Evolutionary conservation across 2,329 filamentous ascomycete genomes (phyloP), one percentile per base, ranked within the genome.

Genomic region (Fusarium sp.): DNA sequence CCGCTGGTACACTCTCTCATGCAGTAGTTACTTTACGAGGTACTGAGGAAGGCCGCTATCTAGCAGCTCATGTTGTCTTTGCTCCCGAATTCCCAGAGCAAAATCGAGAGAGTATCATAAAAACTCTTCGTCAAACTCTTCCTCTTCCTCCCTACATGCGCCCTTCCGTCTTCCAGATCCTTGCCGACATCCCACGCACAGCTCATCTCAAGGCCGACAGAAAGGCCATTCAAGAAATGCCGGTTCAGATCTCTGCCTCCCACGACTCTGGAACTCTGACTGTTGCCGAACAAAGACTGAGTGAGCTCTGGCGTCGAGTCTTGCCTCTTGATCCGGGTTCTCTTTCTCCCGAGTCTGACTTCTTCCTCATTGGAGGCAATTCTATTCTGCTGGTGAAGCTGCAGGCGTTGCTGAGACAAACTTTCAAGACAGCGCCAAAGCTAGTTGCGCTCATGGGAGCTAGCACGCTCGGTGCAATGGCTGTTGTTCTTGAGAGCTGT

Each of bases 331-430:
- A 61, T n/a, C 63, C 63, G 5, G 56, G 45, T 0, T 15, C 45
- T 14, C 24, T 62, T 1, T 7, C 14, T 13, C 18, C 39, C 1
- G 63, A 65, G 3, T 65, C 47, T n/a, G 45, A 54, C 45, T 65
- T 65, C 20, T 65, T 65, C n/a, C 63, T 62, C 24, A 39, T 65
- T 8, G 63, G 63, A 22, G 57, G 57, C 0, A 65, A 61, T 3
- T 65, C 63, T 2, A 45, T 65, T 18, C 39, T 65, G 1, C 39
- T 65, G 3, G 63, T 65, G 7, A 65, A 62, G 7, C 35, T 65
- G 0, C 57, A 62, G 26, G 14, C 56, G 3, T 14, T 54, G 11
- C 14, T 65, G 11, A 42, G 56, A 1, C 18, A 54, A 14, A 35
- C 6, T 0, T 54, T 26, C 2, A 5, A 28, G 11, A 51, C 47